Base-by-base conservation (phyloP, 2,329 filamentous ascomycete species). In the Ilyonectria sp. region DNA sequence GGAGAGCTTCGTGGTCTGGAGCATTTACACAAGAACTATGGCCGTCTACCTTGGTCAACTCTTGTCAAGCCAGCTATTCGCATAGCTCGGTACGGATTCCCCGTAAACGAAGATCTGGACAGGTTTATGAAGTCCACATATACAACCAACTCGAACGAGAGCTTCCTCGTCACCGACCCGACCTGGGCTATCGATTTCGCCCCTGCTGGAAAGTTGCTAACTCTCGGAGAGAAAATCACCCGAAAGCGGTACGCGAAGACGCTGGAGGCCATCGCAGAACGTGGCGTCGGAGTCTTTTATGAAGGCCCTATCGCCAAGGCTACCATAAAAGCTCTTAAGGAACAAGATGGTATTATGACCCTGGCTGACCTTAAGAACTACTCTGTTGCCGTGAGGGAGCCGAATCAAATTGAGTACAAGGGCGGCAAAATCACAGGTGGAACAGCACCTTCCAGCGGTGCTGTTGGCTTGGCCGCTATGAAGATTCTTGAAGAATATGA, bases 101-200 rank as follows among this genome's bases (percentile, higher is more conserved):
- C 76, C 0, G 86, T 97, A 11, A 92, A 87, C 2, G 82, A 88
- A 40, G 94, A 97, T 71, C 84, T 96, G 2, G 86, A 93, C 53
- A 85, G 81, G 17, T 93, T 93, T 75, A 95, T 96, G 86, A 78
- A 74, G 26, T 85, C n/a, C 81, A 64, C 78, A 77, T 77, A 65
- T 73, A 83, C 8, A 80, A 86, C 55, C 86, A 73, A 17, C 57
- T 91, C 71, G 1, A 71, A 71, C 2, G 71, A 73, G 2, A 73
- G 65, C 11, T 96, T 96, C 76, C 80, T 97, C 0, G 85, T 89
- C 2, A 83, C 91, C 0, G 89, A 97, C 67, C 90, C 92, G 0
- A 86, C 88, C 0, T 97, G 94, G 92, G 93, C 94, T 0, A 82
- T 94, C 31, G 94, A 97, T 78, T 97, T 97, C 79, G 94, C 94